Conservation (phyloP, 306 rosid species). For the Malus domestica region ASM211411v1 NC_041798.1:2507001-2507500, state of each 20-base stretch:
- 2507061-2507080: background rate
- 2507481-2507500: too few relatives aligned
- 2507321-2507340: background rate
- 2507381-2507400: too few relatives aligned
- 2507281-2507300: background rate
- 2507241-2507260: background rate
- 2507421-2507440: too few relatives aligned
- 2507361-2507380: background rate
- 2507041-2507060: background rate
- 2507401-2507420: too few relatives aligned
- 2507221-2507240: background rate
- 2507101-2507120: background rate
- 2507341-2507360: background rate
- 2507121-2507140: background rate
- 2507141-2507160: too few relatives aligned
- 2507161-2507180: too few relatives aligned
- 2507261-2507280: background rate
- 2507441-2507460: rapidly evolving
- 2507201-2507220: background rate
- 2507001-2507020: background rate
- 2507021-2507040: background rate
- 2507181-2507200: too few relatives aligned
- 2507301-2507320: background rate
- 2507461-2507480: background rate
- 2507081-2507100: background rate